A percentile compares a stretch with the other conserved stretches of the same genome.
phyloP scores from a whole-genome alignment of 495 filamentous ascomycete genomes.

The Podospora sp. region DNA sequence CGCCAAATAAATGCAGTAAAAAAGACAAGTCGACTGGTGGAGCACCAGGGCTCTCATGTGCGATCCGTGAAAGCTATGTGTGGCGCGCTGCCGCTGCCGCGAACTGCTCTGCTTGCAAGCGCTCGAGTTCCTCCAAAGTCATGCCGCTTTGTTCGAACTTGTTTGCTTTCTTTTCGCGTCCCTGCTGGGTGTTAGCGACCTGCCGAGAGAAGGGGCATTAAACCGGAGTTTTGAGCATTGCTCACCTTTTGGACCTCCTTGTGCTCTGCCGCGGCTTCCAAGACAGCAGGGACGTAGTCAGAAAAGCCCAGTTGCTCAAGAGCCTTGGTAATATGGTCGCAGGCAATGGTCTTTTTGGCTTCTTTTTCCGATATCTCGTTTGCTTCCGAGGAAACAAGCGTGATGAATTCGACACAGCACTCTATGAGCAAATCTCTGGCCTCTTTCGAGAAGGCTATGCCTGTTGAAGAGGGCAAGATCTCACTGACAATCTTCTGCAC shows the following conservation, averaged over 20 bases:
- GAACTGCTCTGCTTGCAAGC: constrained; percentile 90
- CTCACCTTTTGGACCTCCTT: constrained; percentile 89
- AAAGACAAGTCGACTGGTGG: neutral
- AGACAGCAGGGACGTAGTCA: constrained; percentile 83
- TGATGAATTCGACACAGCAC: constrained; percentile 99
- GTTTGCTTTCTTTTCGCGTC: constrained; percentile 92
- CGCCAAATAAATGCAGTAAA: constrained; percentile 34
- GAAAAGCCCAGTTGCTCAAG: constrained; percentile 86
- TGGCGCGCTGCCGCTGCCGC: constrained; percentile 65
- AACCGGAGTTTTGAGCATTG: constrained; percentile 9
- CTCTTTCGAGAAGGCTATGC: constrained; percentile 81
- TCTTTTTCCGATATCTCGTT: constrained; percentile 99
- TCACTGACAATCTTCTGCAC: constrained; percentile 97
- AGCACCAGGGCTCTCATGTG: neutral
- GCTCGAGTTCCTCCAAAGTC: constrained; percentile 83
- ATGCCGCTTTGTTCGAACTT: constrained; percentile 94
- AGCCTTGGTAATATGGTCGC: constrained; percentile 93
- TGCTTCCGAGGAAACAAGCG: constrained; percentile 92
- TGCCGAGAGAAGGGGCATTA: neutral
- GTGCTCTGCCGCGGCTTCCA: constrained; percentile 86
- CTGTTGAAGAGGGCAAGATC: constrained; percentile 73
- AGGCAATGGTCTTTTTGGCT: constrained; percentile 97
- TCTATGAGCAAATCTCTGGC: constrained; percentile 94
- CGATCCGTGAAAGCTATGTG: constrained; percentile 26
- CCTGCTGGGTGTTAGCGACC: constrained; percentile 53